Conservation (phyloP, 306 rosid species). For the Pyrus pyrifolia region DNA sequence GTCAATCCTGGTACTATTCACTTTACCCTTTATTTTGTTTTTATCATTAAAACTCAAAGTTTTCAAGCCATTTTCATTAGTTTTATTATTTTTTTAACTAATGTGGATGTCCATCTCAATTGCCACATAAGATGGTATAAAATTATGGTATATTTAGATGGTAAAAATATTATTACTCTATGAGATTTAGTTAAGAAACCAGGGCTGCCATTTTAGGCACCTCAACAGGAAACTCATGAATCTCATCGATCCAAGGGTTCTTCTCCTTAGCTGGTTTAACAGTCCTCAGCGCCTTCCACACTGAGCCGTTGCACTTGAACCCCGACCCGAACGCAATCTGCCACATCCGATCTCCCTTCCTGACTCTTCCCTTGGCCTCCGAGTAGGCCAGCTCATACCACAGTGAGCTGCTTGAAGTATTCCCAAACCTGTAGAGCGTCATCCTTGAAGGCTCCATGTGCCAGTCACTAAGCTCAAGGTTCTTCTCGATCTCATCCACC, state of each 20-base stretch:
- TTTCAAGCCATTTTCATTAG: too few species aligned
- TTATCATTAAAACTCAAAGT: too few species aligned
- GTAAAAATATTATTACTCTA: too few species aligned
- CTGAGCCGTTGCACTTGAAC: conserved; percentile 89
- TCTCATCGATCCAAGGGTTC: conserved; percentile 83
- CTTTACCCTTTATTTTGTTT: too few species aligned
- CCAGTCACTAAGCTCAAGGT: conserved; percentile 68
- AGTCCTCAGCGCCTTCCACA: conserved; percentile 70
- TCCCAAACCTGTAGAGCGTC: conserved; percentile 75
- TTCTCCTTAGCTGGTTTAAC: conserved; percentile 56
- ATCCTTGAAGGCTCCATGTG: conserved; percentile 94
- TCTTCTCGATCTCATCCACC: conserved; percentile 70
- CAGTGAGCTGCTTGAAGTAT: conserved; percentile 84
- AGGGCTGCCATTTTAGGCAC: conserved; percentile 55
- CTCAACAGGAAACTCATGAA: conserved; percentile 66
- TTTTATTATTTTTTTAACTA: too few species aligned
- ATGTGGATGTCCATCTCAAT: too few species aligned
- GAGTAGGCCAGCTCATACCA: conserved; percentile 88
- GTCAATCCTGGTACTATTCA: too few species aligned
- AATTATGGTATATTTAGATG: too few species aligned
- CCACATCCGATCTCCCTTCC: conserved; percentile 73
- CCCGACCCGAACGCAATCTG: conserved; percentile 97
- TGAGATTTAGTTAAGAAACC: conserved; percentile 1
- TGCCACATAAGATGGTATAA: too few species aligned
- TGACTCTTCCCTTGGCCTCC: conserved; percentile 76